Base-by-base conservation (phyloP, 2,329 filamentous ascomycete species). In the Leptoxyphium fumago region DNA sequence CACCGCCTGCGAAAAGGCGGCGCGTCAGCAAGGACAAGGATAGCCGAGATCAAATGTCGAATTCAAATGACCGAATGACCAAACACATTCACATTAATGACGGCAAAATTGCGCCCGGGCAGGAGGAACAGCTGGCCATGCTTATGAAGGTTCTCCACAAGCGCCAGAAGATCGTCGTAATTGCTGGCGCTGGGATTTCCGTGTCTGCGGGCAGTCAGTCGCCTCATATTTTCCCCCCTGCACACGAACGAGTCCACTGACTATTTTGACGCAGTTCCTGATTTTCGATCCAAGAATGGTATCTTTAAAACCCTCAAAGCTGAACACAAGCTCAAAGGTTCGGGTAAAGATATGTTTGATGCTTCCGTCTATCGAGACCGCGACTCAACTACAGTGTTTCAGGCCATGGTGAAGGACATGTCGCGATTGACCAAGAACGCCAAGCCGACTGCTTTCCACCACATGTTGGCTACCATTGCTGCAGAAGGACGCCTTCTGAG, bases 361-460 rank as follows among this genome's bases (percentile, higher is more conserved):
- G 91, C 91, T 43, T 94, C 89, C 7, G 91, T 98, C 43, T 98
- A 98, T 69, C 88, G 86, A 63, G 84, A 94, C 68, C 82, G 93
- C 61, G 74, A 76, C 17, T 84, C 88, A 10, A 96, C 89, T 1
- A 80, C 83, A 18, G 85, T 83, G 10, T 98, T 98, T 62, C 91
- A 98, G 64, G 80, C 83, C 60, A 96, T 98, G 89, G 86, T 98
- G 53, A 82, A 88, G 58, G 81, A 84, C 56, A 75, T 98, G 55
- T 86, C 86, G 39, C 73, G 81, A 45, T 75, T 88, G 67, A 85
- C 85, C 17, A 78, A 80, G 53, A 73, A 73, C 42, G 88, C 89
- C 44, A 67, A 80, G 50, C 87, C 91, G 10, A 95, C 91, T 1
- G 72, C 78, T 2, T 98, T 98, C 59, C 91, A 98, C 68, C 84